Evolutionary conservation across 1,284 basidiomycete species (phyloP).

Genomic region (Exobasidium rhododendri): DNA sequence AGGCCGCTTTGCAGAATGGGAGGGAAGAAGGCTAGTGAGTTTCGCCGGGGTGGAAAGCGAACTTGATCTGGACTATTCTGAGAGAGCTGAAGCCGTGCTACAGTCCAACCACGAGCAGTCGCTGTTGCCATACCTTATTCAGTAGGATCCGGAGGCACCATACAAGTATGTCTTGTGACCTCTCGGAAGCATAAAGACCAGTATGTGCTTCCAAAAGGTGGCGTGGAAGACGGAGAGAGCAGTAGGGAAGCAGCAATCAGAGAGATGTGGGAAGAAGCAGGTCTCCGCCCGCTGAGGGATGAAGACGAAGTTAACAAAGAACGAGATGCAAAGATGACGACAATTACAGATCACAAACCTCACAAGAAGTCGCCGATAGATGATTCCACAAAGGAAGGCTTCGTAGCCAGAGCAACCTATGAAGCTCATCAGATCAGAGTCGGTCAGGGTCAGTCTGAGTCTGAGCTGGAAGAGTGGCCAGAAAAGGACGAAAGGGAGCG

Average conservation of each 20-base stretch:
- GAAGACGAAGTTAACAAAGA: neutral
- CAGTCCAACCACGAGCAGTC: slow-evolving; percentile 22
- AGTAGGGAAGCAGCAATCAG: slow-evolving; percentile 33
- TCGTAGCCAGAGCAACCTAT: slow-evolving; percentile 40
- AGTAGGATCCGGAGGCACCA: neutral
- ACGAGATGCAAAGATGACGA: neutral
- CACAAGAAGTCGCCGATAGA: slow-evolving; percentile 32
- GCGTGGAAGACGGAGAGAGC: slow-evolving; percentile 43
- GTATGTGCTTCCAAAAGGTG: slow-evolving; percentile 50
- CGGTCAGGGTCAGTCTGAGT: neutral
- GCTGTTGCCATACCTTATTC: slow-evolving; percentile 36
- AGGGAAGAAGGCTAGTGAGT: too few relatives aligned
- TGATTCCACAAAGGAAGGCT: slow-evolving; percentile 14
- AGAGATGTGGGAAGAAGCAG: slow-evolving; percentile 50
- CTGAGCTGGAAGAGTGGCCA: slow-evolving; percentile 28
- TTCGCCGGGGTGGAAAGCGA: too few relatives aligned
- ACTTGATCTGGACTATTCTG: too few relatives aligned
- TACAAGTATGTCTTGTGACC: slow-evolving; percentile 36
- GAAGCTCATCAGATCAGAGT: slow-evolving; percentile 32
- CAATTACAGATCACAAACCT: slow-evolving; percentile 38
- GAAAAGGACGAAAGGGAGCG: slow-evolving; percentile 38
- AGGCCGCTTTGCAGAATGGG: too few relatives aligned
- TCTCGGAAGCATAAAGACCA: slow-evolving; percentile 42
- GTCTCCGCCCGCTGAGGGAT: slow-evolving; percentile 1
- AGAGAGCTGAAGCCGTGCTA: too few relatives aligned